Evolutionary conservation across 2,329 filamentous ascomycete species (phyloP).

Genomic region (Sarocladium strictum): DNA sequence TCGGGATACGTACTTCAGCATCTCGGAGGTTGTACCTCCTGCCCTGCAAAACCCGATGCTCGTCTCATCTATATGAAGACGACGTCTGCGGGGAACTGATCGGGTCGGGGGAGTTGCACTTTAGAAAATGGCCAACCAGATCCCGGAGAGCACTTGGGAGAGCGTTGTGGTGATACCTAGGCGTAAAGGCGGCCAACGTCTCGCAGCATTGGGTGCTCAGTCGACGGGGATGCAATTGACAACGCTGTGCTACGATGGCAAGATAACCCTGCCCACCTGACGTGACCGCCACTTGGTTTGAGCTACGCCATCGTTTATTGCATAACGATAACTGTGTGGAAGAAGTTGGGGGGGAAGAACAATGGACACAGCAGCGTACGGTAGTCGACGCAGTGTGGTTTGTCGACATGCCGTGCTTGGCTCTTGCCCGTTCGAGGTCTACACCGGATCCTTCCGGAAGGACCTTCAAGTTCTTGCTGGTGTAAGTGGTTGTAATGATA

Average conservation of each 20-base stretch:
- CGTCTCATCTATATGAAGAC: too few species aligned
- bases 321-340: too few species aligned
- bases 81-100: too few species aligned
- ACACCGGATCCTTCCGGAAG: not conserved
- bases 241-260: not conserved
- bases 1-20: too few species aligned
- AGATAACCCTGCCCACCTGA: not conserved
- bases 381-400: not conserved
- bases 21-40: too few species aligned
- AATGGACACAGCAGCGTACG: not conserved
- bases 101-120: too few species aligned
- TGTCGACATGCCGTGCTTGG: conserved; percentile 2
- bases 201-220: not conserved
- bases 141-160: too few species aligned
- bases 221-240: not conserved
- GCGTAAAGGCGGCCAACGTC: not conserved
- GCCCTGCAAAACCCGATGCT: too few species aligned
- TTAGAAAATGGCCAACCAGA: too few species aligned
- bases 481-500: not conserved
- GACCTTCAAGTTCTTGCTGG: not conserved
- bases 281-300: not conserved
- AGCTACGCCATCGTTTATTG: not conserved
- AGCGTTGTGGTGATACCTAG: too few species aligned
- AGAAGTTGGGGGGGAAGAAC: not conserved
- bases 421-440: not conserved